These are phyloP conservation scores for Tylopilus sp. DNA, from an alignment of 768 basidiomycete genomes.

Conservation along the genomic window DNA sequence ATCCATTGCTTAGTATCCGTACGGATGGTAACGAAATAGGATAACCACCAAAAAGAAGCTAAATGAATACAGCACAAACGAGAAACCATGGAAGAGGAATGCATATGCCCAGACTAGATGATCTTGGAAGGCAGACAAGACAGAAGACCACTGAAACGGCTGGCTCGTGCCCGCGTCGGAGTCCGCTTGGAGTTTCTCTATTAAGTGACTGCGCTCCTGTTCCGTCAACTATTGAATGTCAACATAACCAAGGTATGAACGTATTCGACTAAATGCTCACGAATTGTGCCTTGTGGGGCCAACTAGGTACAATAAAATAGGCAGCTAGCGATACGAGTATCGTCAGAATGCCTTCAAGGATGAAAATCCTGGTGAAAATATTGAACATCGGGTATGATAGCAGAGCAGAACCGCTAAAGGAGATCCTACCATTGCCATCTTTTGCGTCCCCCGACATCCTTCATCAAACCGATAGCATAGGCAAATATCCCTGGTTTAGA, in stretches of 20 bases:
- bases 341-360: conserved; percentile 54
- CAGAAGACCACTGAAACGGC: conserved; percentile 55
- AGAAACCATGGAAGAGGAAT: conserved; percentile 57
- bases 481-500: conserved; percentile 54
- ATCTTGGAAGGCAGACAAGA: conserved; percentile 53
- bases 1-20: background rate
- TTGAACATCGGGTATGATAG: background rate
- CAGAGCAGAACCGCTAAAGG: too few species aligned
- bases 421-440: conserved; percentile 57
- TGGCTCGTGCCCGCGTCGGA: conserved; percentile 53
- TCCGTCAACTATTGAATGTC: conserved; percentile 44
- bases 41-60: conserved; percentile 50
- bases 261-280: conserved; percentile 30
- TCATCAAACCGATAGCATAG: conserved; percentile 56
- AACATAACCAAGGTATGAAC: background rate
- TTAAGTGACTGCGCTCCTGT: conserved; percentile 46
- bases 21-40: background rate
- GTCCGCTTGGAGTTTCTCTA: conserved; percentile 48
- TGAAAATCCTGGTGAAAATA: conserved; percentile 47
- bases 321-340: conserved; percentile 43
- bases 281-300: conserved; percentile 56
- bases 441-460: conserved; percentile 53
- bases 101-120: conserved; percentile 61
- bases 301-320: conserved; percentile 56
- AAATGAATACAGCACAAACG: conserved; percentile 56